Evolutionary conservation across 805 yeast species (phyloP).

Genomic region (Schwanniomyces pseudopolymorphus): DNA sequence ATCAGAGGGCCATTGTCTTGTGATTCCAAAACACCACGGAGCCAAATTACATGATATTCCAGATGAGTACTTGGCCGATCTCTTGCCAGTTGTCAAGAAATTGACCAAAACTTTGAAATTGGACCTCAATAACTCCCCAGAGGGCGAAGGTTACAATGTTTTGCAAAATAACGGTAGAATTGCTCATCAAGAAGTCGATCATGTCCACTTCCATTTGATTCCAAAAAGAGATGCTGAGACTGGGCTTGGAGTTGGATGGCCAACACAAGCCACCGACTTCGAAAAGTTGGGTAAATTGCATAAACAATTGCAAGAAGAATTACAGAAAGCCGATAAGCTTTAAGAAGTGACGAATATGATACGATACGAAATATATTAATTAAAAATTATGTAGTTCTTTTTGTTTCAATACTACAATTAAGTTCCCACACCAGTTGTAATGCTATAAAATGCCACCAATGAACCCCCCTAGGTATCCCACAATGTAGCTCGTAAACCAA

Average conservation of each 20-base stretch:
- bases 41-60: conserved; percentile 90
- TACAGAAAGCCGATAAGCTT: conserved; percentile 6
- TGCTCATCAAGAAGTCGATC: conserved; percentile 95
- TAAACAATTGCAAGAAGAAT: conserved; percentile 44
- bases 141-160: conserved; percentile 79
- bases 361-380: background rate
- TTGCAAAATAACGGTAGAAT: conserved; percentile 92
- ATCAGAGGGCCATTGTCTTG: conserved; percentile 80
- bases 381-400: background rate
- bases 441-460: conserved; percentile 39
- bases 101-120: conserved; percentile 71
- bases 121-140: conserved; percentile 58
- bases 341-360: background rate
- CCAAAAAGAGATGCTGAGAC: conserved; percentile 75
- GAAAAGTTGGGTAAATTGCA: conserved; percentile 69
- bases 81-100: conserved; percentile 86
- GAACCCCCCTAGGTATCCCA: conserved; percentile 47
- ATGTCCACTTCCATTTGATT: conserved; percentile 94
- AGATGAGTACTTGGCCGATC: conserved; percentile 83
- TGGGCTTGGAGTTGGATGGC: conserved; percentile 93
- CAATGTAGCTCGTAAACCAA: conserved; percentile 45
- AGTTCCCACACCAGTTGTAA: background rate
- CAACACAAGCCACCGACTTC: conserved; percentile 77
- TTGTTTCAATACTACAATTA: background rate
- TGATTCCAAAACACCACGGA: conserved; percentile 93